A percentile compares a stretch with the other conserved stretches of the same genome.
phyloP scores from a whole-genome alignment of 2,329 filamentous ascomycete species.

The Bipolaris cookei region DNA sequence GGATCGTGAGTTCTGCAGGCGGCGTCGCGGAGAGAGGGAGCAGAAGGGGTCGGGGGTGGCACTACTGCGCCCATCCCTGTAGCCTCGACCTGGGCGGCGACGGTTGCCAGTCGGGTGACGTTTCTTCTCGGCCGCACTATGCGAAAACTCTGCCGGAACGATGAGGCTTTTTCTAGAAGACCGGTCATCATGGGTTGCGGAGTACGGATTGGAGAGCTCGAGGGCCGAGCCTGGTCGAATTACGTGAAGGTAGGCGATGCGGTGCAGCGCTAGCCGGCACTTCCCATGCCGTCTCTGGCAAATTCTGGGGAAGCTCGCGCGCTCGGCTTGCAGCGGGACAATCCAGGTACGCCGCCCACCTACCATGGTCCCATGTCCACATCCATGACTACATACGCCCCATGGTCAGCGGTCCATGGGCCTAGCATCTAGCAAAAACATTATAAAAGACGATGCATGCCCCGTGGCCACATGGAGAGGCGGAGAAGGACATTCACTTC shows the following conservation, averaged over 20 bases:
- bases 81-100: conserved; percentile 19
- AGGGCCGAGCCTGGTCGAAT: conserved; percentile 21
- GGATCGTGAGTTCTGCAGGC: conserved; percentile 37
- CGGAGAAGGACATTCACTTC: too few relatives aligned
- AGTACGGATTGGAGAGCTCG: neutral
- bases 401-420: neutral
- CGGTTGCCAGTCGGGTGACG: conserved; percentile 14
- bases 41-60: neutral
- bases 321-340: conserved; percentile 22
- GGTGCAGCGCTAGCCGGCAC: conserved; percentile 23
- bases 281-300: conserved; percentile 8
- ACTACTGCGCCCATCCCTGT: conserved; percentile 10
- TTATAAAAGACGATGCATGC: neutral
- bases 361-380: neutral
- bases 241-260: conserved; percentile 34
- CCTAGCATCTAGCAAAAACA: neutral
- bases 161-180: conserved; percentile 26
- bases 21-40: conserved; percentile 15
- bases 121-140: conserved; percentile 9
- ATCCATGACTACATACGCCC: neutral
- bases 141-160: conserved; percentile 31
- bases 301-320: conserved; percentile 19
- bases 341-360: conserved; percentile 22
- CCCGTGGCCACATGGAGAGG: neutral
- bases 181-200: conserved; percentile 19